Evolutionary conservation across 2,329 filamentous ascomycete genomes (phyloP), one percentile per base, ranked within the genome.

Genomic region (Trichophyton rubrum): DNA sequence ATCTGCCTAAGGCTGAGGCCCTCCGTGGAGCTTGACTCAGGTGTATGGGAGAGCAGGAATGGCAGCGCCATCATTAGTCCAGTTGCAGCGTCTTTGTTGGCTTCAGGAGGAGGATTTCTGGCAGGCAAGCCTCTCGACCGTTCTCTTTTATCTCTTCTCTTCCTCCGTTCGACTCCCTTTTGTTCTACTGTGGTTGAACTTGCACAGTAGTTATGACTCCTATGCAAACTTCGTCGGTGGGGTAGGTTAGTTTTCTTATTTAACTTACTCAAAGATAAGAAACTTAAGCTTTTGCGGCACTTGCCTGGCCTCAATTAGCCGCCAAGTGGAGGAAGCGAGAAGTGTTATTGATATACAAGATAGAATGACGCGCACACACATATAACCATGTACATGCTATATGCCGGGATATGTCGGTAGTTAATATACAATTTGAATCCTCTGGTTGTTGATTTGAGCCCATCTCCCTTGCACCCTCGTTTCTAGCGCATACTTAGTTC

Each of bases 1-100:
- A 86, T 77, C 63, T 78, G 74, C 62, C 80, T 74, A 55, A 80
- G 70, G 56, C 75, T 73, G 60, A 85, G 77, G 61, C 82, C 81
- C 59, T 75, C 73, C 45, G 77, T 67, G 63, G 78, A 66, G 27
- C 49, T 30, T 2, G 51, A 55, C 51, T 35, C 51, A 13, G 51
- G 51, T 9, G 51, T 35, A 15, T 55, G 27, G 53, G 73, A 74
- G 65, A 77, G 68, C 60, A 77, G 69, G 64, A 75, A 72, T 15
- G 72, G 73, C 51, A 74, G 72, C 40, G 74, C 70, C 75, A 77
- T 55, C 51, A 8, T 55, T n/a, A 30, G n/a, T 15, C 15, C 67
- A 65, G 22, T 35, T 24, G 33, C 33, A 11, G 33, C 1, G 11
- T 38, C 33, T 30, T 38, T 24, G 24, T 58, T 35, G 22, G 13